Percentiles rank a stretch among this genome's conserved stretches.
phyloP scores from a whole-genome alignment of 345 rosid genomes.

The Physaria fendleri region DNA sequence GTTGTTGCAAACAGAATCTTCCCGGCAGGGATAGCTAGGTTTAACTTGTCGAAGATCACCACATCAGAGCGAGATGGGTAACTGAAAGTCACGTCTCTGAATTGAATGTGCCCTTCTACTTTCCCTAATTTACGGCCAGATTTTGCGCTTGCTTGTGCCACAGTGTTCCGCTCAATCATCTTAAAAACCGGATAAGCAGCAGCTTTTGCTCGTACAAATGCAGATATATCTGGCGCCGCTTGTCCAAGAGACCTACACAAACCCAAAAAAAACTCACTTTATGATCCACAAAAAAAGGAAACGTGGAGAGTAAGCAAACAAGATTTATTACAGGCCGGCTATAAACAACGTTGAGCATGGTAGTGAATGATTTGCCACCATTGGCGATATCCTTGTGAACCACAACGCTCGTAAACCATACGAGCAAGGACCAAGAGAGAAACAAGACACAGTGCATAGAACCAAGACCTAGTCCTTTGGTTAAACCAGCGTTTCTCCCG shows the following conservation, averaged over 20 bases:
- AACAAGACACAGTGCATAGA: constrained; percentile 78
- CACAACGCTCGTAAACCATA: constrained; percentile 83
- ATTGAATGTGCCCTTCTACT: constrained; percentile 68
- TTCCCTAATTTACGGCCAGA: constrained; percentile 45
- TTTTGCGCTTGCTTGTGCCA: no score
- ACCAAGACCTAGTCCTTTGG: constrained; percentile 90
- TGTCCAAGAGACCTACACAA: constrained; percentile 75
- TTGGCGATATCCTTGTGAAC: constrained; percentile 77
- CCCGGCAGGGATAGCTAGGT: constrained; percentile 60
- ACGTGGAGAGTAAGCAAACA: not conserved
- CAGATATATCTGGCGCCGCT: constrained; percentile 84
- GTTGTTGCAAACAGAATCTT: constrained; percentile 79
- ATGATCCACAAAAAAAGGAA: not conserved
- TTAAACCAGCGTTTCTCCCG: constrained; percentile 80
- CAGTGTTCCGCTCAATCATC: constrained; percentile 85
- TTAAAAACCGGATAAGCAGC: constrained; percentile 89
- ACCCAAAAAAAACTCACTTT: not conserved
- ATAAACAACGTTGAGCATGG: constrained; percentile 96
- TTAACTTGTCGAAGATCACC: constrained; percentile 50
- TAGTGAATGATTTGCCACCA: constrained; percentile 92
- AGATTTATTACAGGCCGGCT: constrained; percentile 73
- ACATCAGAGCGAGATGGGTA: constrained; percentile 90
- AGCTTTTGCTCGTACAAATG: constrained; percentile 73
- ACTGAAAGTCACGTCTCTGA: constrained; percentile 62
- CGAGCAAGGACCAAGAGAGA: constrained; percentile 89